These are phyloP conservation scores for Phragmites australis DNA, from an alignment of 176 grass and related monocot species.

Conservation along the genomic window DNA sequence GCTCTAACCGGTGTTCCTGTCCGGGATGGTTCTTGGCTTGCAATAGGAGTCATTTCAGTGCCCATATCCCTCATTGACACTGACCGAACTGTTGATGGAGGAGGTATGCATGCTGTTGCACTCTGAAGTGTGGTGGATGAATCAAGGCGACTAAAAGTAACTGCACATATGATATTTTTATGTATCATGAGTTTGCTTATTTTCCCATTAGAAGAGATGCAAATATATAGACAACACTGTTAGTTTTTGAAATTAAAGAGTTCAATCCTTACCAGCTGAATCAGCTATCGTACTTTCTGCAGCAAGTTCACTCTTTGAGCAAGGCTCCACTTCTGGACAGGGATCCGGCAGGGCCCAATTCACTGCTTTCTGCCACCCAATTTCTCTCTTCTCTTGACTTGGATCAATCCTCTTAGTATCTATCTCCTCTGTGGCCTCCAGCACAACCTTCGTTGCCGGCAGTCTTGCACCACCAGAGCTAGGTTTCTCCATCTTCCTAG, in stretches of 20 bases:
- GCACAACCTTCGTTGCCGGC: constrained; percentile 66
- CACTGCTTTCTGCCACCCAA: constrained; percentile 47
- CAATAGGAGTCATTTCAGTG: constrained; percentile 98
- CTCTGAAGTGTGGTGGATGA: constrained; percentile 57
- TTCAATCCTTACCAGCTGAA: constrained; percentile 65
- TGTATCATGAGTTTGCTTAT: neutral
- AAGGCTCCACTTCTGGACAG: constrained; percentile 53
- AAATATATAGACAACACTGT: neutral
- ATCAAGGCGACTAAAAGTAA: constrained; percentile 66
- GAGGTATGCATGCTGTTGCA: constrained; percentile 62
- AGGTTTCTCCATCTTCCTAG: constrained; percentile 61
- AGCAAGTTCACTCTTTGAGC: constrained; percentile 44
- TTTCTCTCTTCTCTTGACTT: constrained; percentile 77
- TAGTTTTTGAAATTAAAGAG: neutral
- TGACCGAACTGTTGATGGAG: constrained; percentile 71
- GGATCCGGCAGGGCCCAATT: constrained; percentile 58
- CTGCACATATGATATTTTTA: constrained; percentile 50
- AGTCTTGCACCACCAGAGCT: constrained; percentile 42
- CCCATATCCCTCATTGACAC: constrained; percentile 99
- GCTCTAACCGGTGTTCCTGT: constrained; percentile 82
- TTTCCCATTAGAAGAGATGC: neutral
- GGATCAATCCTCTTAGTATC: constrained; percentile 87
- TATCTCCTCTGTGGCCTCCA: constrained; percentile 81
- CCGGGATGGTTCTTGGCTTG: constrained; percentile 90
- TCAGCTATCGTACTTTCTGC: constrained; percentile 49